Base-by-base conservation (phyloP, 2,329 filamentous ascomycete species). In the Trichophyton mentagrophytes region DNA sequence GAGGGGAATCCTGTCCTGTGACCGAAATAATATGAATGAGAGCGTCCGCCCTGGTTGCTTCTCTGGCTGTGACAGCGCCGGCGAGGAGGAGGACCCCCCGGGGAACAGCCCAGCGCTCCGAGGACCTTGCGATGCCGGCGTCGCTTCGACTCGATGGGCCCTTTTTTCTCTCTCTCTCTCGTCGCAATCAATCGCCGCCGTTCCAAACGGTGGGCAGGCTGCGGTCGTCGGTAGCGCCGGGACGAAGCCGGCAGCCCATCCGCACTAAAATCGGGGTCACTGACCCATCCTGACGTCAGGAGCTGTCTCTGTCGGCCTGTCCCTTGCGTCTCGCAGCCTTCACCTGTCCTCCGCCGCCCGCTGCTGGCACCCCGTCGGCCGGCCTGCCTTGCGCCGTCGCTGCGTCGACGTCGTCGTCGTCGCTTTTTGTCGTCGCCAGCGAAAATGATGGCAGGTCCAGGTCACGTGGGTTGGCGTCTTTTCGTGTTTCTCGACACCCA, bases 391-490 rank as follows among this genome's bases (percentile, higher is more conserved):
- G 8, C 11, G 33, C 33, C 2, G 33, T 38, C 33, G 8, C 3
- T 38, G 8, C 33, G 33, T 38, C 3, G 33, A 3, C 11, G 33
- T 13, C 40, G 40, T 47, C 44, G 44, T 25, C 1, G 25, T 57
- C 46, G 47, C 47, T 30, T 22, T 17, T 36, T 40, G 30, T 36
- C 15, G 57, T 8, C 49, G 57, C 9, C 44, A 57, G 53, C 6
- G 44, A 57, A 44, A 30, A 13, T 40, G 57, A 15, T 17, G 15
- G 4, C 22, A 49, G 36, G 57, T 30, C 6, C 17, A 17, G 27
- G 17, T 71, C 71, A 73, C 70, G 70, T 73, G 71, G 20, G 11
- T 33, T 65, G 69, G 71, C 64, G 71, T 71, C 67, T 63, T 57
- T 62, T 60, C 68, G 69, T 67, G 68, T 67, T 58, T 33, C 46